Base-by-base conservation (phyloP, 805 yeast species). In the Nakazawaea ernobii region DNA sequence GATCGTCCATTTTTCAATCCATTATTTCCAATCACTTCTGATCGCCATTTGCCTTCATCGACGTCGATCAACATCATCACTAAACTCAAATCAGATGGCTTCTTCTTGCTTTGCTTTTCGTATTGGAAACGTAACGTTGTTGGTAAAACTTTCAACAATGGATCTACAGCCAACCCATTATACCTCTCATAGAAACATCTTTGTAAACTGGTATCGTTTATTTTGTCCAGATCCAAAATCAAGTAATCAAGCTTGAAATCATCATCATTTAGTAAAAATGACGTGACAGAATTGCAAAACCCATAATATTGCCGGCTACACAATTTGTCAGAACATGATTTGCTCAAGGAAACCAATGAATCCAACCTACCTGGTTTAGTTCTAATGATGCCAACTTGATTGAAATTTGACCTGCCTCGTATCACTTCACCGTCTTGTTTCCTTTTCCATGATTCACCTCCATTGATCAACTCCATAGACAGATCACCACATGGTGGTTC, bases 351-450 rank as follows among this genome's bases (percentile, higher is more conserved):
- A 4, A 80, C 52, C 1, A 75, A 74, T 2, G 97, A 84, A 59
- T 94, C 98, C 28, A 71, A 61, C 43, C 98, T 63, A 1, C 99
- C 99, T 0, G 98, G 99, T 59, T 94, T 92, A 0, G 98, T 91
- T 52, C 99, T 70, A 1, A 92, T 90, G 8, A 68, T 63, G 0
- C 96, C 96, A 2, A 73, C 63, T 15, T 65, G 55, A 13, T 65
- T 66, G 53, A 78, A 83, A 59, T 78, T 69, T 32, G 74, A 75
- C 35, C 95, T 62, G 0, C 97, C 97, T 55, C 96, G 60, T 1
- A 77, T 13, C 2, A 53, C 44, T 1, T 53, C 55, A 2, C 49
- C 39, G 6, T 32, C 32, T 6, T 15, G 24, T 11, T 39, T 15
- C 14, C 36, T 10, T 39, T 45, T 32, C 42, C 42, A 37, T 8